Evolutionary conservation across 1,284 basidiomycete genomes (phyloP).

Genomic region (Termitomyces sp.): DNA sequence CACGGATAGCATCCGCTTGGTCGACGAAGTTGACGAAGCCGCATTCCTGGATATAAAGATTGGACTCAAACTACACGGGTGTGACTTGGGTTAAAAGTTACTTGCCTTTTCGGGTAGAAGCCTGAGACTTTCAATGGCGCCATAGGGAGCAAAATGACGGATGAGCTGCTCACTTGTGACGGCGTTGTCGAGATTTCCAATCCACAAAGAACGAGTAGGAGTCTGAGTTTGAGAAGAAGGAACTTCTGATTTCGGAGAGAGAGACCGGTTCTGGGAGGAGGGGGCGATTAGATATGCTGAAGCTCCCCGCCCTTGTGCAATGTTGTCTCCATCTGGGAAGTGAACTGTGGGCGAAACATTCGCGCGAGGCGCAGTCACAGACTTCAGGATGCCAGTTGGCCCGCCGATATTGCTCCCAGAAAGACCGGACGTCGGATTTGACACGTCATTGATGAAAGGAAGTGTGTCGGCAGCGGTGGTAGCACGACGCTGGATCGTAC

Average conservation of each 20-base stretch:
- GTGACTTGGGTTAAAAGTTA: slow-evolving; percentile 12
- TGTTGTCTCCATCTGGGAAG: slow-evolving; percentile 58
- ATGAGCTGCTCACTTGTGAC: slow-evolving; percentile 94
- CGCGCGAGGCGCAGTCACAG: slow-evolving; percentile 39
- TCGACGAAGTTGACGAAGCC: slow-evolving; percentile 99
- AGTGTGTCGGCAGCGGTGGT: slow-evolving; percentile 49
- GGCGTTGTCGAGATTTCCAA: slow-evolving; percentile 91
- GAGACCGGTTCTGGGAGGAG: slow-evolving; percentile 56
- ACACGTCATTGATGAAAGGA: slow-evolving; percentile 55
- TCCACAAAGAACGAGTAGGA: slow-evolving; percentile 94
- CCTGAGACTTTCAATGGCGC: slow-evolving; percentile 92
- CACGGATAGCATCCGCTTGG: slow-evolving; percentile 88
- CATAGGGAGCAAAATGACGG: slow-evolving; percentile 92
- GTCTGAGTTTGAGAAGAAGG: slow-evolving; percentile 74
- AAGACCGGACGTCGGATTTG: slow-evolving; percentile 34
- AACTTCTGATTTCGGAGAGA: slow-evolving; percentile 74
- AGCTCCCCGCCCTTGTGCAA: slow-evolving; percentile 43
- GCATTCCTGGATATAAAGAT: slow-evolving; percentile 65
- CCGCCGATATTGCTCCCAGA: slow-evolving; percentile 33
- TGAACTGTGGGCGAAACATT: slow-evolving; percentile 58
- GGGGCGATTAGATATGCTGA: slow-evolving; percentile 68
- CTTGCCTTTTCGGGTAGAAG: slow-evolving; percentile 92
- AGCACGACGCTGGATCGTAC: slow-evolving; percentile 57
- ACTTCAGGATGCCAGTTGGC: slow-evolving; percentile 55
- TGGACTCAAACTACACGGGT: not conserved